Evolutionary conservation across 768 basidiomycete species (phyloP), one percentile per base, ranked within the genome.

Genomic region (Suillus americanus): DNA sequence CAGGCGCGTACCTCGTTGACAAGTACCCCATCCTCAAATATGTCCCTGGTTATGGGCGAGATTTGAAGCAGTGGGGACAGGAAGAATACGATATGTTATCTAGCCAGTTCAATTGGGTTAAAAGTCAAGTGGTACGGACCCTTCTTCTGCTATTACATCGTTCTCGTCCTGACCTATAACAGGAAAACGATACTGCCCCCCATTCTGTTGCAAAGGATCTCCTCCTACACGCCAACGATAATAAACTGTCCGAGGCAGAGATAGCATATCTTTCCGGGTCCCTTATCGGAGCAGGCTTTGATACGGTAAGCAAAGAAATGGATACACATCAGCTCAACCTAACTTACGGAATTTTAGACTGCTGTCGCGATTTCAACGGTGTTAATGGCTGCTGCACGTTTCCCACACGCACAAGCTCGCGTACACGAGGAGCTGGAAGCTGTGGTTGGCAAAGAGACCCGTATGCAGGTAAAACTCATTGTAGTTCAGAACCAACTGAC

Each of bases 201-300:
- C 55, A 66, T n/a, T 77, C 83, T 4, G 86, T 89, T 55, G 84
- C 82, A 1, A 83, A 81, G 69, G 84, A 85, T 62, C 80, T 86
- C 46, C 68, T 87, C 3, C 82, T 83, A 46, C 79, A 78, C 2
- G 83, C 61, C 9, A 68, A 70, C 0, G 82, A 85, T 46, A 80
- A 84, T 16, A 80, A 80, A 16, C 74, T 88, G 3, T 79, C 81
- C 5, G 81, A 84, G 63, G 73, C 80, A 18, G 86, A 89, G 66
- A 80, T 79, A 0, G 83, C 86, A 0, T 89, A 85, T 71, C 80
- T 89, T 33, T 82, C 84, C 2, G 87, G 87, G 1, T 82, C 83
- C 13, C 83, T 89, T 74, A 85, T 87, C 53, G 87, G 87, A 23
- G 87, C 87, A 23, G 86, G 87, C 0, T 82, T 84, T 1, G 87